Conservation (phyloP, 2,329 filamentous ascomycete species). For the Arthrocladium fulminans region DNA sequence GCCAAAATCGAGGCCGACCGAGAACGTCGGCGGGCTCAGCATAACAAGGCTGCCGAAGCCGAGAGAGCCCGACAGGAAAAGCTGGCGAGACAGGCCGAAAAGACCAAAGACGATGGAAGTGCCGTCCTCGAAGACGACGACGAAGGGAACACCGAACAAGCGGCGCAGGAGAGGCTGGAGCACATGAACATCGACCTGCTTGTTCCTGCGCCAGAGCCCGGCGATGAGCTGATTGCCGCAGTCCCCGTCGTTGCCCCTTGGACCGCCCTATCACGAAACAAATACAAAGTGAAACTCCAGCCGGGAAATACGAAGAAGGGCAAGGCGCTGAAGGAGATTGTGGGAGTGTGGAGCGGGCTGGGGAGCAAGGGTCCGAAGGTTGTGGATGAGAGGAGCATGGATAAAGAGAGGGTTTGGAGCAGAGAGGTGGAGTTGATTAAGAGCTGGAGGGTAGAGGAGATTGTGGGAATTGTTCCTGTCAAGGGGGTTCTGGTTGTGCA, state of each 20-base stretch:
- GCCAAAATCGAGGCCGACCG: constrained; percentile 62
- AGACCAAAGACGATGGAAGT: constrained; percentile 47
- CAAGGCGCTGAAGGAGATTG: constrained; percentile 82
- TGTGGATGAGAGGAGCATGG: constrained; percentile 48
- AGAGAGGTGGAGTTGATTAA: constrained; percentile 78
- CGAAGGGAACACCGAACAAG: constrained; percentile 48
- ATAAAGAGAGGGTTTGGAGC: constrained; percentile 27
- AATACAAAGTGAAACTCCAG: constrained; percentile 93
- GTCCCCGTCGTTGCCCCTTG: constrained; percentile 56
- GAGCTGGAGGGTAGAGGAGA: constrained; percentile 70
- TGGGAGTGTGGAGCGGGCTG: constrained; percentile 58
- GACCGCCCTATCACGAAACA: constrained; percentile 58
- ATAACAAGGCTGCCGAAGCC: constrained; percentile 61
- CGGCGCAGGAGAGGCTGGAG: constrained; percentile 36
- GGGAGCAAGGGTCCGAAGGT: constrained; percentile 30
- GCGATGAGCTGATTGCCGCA: constrained; percentile 62
- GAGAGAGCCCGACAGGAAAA: constrained; percentile 60
- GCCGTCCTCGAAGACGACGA: constrained; percentile 37
- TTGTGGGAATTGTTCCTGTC: constrained; percentile 71
- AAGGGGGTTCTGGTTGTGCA: constrained; percentile 73
- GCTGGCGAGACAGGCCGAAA: constrained; percentile 53
- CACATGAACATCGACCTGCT: constrained; percentile 57
- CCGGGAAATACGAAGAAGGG: constrained; percentile 86
- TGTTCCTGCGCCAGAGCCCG: constrained; percentile 65
- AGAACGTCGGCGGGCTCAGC: constrained; percentile 69